Conservation (phyloP, 345 rosid genomes). For the Brassica cretica region DNA sequence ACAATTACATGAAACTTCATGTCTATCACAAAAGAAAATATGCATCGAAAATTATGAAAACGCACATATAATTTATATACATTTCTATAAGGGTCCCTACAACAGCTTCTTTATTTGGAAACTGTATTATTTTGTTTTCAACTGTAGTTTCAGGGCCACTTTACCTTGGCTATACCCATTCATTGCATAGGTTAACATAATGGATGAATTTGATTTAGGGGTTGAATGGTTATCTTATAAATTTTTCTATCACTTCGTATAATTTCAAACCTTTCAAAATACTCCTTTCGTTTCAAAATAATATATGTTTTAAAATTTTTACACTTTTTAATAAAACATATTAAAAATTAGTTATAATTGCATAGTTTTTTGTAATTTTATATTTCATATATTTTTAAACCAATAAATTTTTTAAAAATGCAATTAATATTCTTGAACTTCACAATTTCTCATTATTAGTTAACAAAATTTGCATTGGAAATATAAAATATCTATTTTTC, state of each 20-base stretch:
- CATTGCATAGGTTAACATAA: background rate
- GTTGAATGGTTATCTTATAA: background rate
- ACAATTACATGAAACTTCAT: slow-evolving; percentile 21
- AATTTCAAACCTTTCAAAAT: background rate
- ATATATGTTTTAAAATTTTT: too few species aligned
- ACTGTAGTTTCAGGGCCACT: slow-evolving; percentile 25
- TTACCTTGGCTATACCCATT: slow-evolving; percentile 14
- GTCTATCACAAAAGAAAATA: slow-evolving; percentile 20
- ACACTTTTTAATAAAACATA: too few species aligned
- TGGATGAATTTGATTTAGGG: background rate
- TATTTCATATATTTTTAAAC: too few species aligned
- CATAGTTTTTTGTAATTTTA: too few species aligned
- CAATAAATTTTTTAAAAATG: too few species aligned
- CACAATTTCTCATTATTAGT: too few species aligned
- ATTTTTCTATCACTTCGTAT: background rate
- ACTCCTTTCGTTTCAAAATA: too few species aligned
- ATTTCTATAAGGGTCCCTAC: slow-evolving; percentile 26
- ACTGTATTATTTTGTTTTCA: slow-evolving; percentile 2
- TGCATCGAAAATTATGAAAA: slow-evolving; percentile 10
- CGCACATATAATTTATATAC: background rate
- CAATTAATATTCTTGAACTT: too few species aligned
- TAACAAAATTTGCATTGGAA: too few species aligned
- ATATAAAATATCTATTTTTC: too few species aligned
- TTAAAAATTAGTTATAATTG: too few species aligned
- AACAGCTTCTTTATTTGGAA: slow-evolving; percentile 33